Evolutionary conservation across 768 basidiomycete genomes (phyloP), one percentile per base, ranked within the genome.

Genomic region (Rhodotorula diobovata): DNA sequence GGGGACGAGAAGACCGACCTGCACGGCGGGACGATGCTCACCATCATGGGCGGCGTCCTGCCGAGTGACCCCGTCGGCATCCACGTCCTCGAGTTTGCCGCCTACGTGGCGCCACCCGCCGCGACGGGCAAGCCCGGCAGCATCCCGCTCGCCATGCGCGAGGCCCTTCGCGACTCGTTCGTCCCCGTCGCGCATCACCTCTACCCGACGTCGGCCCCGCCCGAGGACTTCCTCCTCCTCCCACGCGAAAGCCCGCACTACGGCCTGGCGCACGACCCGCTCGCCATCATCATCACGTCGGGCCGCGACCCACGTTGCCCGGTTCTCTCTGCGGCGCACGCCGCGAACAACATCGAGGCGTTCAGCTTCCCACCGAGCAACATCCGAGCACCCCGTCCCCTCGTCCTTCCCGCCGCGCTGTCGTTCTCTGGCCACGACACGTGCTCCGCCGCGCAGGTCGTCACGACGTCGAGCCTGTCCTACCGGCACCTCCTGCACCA

Each of bases 151-250:
- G 46, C 67, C 10, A 83, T 87, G 32, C 84, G 89, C 53, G 80
- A 84, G 39, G 88, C 88, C 0, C 89, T 90, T 83, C 82, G 85
- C 51, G 82, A 85, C 55, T 88, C 88, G 14, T 71, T 83, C 61
- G 67, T 76, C 14, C 79, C 81, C 1, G 78, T 32, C 45, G 56
- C 51, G 1, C 77, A 71, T 30, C 72, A 69, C 53, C 85, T 86
- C 71, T 91, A 90, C 76, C 81, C 83, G 23, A 86, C 87, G 0
- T 77, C 80, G 16, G 85, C 86, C 1, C 81, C 85, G 1, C 84
- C 87, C 15, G 90, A 93, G 77, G 92, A 96, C 77, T 92, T 89
- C 79, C 79, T 89, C 30, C 84, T 93, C 30, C 78, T 91, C n/a
- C 89, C 92, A 3, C 84, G 85, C 58, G 81, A 83, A 16, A 88